These are phyloP conservation scores for Parastagonospora avenae DNA, from an alignment of 2,329 filamentous ascomycete species.

Conservation along the genomic window DNA sequence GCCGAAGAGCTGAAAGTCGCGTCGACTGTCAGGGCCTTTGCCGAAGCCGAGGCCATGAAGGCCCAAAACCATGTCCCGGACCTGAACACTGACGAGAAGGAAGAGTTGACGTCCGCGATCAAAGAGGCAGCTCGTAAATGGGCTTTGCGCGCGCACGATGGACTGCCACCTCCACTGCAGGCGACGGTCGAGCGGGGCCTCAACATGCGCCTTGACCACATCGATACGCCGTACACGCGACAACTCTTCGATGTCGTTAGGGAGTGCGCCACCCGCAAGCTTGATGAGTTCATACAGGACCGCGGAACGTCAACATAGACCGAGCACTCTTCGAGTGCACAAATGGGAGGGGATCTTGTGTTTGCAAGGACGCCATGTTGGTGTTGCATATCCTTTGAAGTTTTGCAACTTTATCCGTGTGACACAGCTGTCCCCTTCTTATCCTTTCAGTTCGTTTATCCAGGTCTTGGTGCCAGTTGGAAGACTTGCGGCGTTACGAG, in stretches of 20 bases:
- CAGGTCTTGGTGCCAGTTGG: neutral
- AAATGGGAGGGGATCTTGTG: neutral
- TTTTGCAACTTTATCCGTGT: neutral
- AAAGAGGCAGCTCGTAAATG: constrained; percentile 19
- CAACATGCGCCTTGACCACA: constrained; percentile 18
- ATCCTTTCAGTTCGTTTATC: neutral
- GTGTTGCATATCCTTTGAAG: neutral
- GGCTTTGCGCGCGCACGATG: constrained; percentile 5
- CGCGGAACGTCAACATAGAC: neutral
- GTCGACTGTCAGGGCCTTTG: constrained; percentile 10
- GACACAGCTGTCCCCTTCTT: neutral
- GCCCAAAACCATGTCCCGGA: neutral
- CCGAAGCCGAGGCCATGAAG: constrained; percentile 5
- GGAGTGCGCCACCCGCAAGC: constrained; percentile 1
- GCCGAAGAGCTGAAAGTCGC: neutral
- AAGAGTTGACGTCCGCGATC: constrained; percentile 10
- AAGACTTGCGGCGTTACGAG: too few relatives aligned
- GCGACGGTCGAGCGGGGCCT: constrained; percentile 9
- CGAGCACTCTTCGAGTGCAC: neutral
- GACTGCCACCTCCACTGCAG: constrained; percentile 3
- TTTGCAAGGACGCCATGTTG: neutral
- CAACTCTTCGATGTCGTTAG: constrained; percentile 10
- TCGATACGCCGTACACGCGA: constrained; percentile 8
- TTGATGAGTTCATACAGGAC: constrained; percentile 9
- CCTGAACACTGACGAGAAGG: constrained; percentile 19